Evolutionary conservation across 1,284 basidiomycete species (phyloP).

Genomic region (Cyathus pygmaeus): DNA sequence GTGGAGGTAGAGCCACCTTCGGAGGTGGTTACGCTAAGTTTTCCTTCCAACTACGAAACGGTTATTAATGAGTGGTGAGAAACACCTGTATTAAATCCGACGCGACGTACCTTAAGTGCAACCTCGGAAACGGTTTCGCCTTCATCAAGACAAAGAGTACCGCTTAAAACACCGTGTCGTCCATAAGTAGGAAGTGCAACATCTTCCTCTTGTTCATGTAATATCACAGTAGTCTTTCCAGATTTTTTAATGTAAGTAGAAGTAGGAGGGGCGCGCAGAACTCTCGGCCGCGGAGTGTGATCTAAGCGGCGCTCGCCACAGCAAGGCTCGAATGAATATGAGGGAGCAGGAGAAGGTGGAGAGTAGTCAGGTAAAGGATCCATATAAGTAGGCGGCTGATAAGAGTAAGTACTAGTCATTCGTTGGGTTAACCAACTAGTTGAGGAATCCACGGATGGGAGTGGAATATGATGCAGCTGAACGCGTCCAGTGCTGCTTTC

Average conservation of each 20-base stretch:
- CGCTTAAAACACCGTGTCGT: constrained; percentile 40
- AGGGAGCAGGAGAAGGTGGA: constrained; percentile 47
- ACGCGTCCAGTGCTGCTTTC: not conserved
- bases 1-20: constrained; percentile 49
- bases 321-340: constrained; percentile 49
- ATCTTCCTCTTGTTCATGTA: constrained; percentile 51
- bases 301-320: constrained; percentile 50
- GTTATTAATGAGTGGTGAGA: constrained; percentile 6
- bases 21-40: constrained; percentile 52
- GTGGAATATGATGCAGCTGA: not conserved
- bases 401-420: constrained; percentile 8
- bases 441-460: too few species aligned
- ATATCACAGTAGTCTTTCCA: constrained; percentile 43
- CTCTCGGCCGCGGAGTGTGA: constrained; percentile 39
- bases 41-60: constrained; percentile 59
- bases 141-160: constrained; percentile 53
- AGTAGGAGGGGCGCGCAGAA: constrained; percentile 26
- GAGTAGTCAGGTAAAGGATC: constrained; percentile 47
- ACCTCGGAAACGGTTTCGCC: constrained; percentile 53
- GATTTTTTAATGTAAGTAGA: constrained; percentile 46
- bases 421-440: too few species aligned
- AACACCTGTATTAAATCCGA: not conserved
- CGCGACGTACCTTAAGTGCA: constrained; percentile 51
- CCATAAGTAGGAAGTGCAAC: constrained; percentile 46
- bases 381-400: not conserved